Evolutionary conservation across 2,329 filamentous ascomycete genomes (phyloP), one percentile per base, ranked within the genome.

Genomic region (Colletotrichum sidae): DNA sequence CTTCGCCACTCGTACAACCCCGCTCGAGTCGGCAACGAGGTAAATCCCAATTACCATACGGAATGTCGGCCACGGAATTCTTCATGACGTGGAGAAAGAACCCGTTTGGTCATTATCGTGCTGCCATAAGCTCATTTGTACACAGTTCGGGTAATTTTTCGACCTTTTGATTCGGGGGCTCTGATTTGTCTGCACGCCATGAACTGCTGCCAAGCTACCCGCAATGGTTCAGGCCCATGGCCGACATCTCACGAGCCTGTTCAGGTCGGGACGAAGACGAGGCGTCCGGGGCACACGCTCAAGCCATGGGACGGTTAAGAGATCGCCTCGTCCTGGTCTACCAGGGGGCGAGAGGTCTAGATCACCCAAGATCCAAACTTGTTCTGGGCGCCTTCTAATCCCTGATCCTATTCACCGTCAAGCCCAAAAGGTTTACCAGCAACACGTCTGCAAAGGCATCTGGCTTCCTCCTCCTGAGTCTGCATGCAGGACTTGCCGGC

Each of bases 351-450:
- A 41, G 8, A 8, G 25, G n/a, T n/a, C 39, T 45, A 17, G 39
- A 56, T n/a, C 9, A 6, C 10, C 8, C 8, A 37, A 47, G 7
- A 17, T 46, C 15, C 10, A 47, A 37, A 17, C 53, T 38, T 44
- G 5, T 49, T 35, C 34, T 25, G 59, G 37, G 38, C 46, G 35
- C 58, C 52, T 62, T 42, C 35, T 33, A 35, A 35, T 45, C 58
- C 63, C 57, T 53, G 38, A 57, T 50, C 33, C 55, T 60, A 39
- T 64, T 44, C 53, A 33, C 53, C 39, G 57, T 25, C 25, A 25
- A 37, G 63, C 49, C 54, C 49, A 55, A 42, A 46, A 67, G 59
- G 58, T 11, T 44, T 8, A 13, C 47, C 17, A 39, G 38, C 13
- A 33, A 17, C n/a, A 42, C 47, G 34, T 45, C 42, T 33, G 42